A percentile compares a stretch with the other conserved stretches of the same genome.
phyloP scores from a whole-genome alignment of 371 early-diverging fungal species.

The Mucor sp. region DNA sequence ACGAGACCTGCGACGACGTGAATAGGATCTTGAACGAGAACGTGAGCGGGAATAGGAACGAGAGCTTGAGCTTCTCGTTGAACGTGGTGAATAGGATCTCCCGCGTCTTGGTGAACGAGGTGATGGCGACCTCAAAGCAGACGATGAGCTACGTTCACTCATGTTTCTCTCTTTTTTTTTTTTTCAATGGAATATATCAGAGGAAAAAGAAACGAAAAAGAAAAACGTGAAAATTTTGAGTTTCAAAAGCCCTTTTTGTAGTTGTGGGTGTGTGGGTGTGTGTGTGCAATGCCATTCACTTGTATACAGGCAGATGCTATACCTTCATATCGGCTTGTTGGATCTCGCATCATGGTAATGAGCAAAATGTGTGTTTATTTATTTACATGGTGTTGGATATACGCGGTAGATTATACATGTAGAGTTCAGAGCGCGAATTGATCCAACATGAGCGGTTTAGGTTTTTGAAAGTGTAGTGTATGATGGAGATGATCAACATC shows the following conservation, averaged over 20 bases:
- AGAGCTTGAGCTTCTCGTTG: constrained; percentile 20
- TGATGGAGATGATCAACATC: no score
- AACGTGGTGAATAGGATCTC: constrained; percentile 24
- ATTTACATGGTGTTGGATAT: no score
- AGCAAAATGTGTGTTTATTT: no score
- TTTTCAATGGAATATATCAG: neutral
- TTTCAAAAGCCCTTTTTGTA: neutral
- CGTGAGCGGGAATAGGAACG: constrained; percentile 27
- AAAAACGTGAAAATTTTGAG: constrained; percentile 6
- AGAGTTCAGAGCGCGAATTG: no score
- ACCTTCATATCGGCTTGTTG: no score
- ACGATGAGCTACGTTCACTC: constrained; percentile 17
- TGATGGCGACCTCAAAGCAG: constrained; percentile 7
- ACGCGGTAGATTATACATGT: no score
- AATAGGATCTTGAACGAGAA: constrained; percentile 21
- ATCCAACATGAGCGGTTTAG: no score
- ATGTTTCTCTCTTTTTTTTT: neutral
- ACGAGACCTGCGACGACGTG: constrained; percentile 14
- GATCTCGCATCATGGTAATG: no score
- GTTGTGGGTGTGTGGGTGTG: neutral
- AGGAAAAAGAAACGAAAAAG: neutral
- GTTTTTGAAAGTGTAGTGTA: no score
- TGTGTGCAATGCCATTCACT: neutral
- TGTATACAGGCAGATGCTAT: no score
- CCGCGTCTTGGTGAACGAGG: constrained; percentile 11